Conservation (phyloP, 805 yeast species). For the Diddensiella santjacobensis region DNA sequence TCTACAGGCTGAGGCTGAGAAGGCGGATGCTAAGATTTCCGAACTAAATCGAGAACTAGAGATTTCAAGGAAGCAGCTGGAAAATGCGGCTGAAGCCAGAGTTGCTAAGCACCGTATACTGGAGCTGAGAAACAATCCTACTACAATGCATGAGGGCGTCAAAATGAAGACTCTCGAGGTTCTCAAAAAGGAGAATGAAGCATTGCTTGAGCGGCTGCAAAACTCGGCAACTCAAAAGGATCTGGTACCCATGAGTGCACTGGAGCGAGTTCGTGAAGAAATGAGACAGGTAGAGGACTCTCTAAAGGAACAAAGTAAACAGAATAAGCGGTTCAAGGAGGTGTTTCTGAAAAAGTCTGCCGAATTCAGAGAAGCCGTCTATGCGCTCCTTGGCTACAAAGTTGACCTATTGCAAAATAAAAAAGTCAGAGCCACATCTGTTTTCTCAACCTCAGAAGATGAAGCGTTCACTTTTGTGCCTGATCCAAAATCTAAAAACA, state of each 20-base stretch:
- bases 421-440: constrained; percentile 52
- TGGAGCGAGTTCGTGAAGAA: constrained; percentile 59
- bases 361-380: constrained; percentile 65
- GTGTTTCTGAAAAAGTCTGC: constrained; percentile 62
- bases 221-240: constrained; percentile 11
- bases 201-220: constrained; percentile 37
- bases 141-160: constrained; percentile 55
- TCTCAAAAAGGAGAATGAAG: constrained; percentile 56
- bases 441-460: constrained; percentile 39
- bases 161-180: constrained; percentile 49
- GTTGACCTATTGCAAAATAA: constrained; percentile 61
- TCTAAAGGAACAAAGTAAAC: constrained; percentile 22
- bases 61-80: constrained; percentile 21
- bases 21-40: constrained; percentile 9
- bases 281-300: constrained; percentile 36
- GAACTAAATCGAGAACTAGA: constrained; percentile 23
- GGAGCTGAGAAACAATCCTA: constrained; percentile 65
- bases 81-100: constrained; percentile 17
- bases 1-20: constrained; percentile 23
- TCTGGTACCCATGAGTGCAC: constrained; percentile 57
- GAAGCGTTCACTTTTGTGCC: constrained; percentile 47
- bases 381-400: constrained; percentile 65
- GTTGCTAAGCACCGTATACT: constrained; percentile 41
- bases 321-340: constrained; percentile 40
- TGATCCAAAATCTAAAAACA: constrained; percentile 53